Base-by-base conservation (phyloP, 2,329 filamentous ascomycete genomes). In the Penicillium polonicum region DNA sequence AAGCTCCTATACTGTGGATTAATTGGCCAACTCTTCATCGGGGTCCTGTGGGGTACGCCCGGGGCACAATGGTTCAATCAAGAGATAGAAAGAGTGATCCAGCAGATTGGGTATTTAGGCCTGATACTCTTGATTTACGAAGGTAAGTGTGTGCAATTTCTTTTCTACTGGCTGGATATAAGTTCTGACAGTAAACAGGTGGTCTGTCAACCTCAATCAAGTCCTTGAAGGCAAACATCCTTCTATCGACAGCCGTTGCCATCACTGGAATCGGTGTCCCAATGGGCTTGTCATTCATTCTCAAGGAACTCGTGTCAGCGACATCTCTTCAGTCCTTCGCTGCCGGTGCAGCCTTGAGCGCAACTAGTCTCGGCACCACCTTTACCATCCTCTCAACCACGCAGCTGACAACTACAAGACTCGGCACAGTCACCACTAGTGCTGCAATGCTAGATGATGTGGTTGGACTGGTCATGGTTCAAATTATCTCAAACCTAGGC, bases 91-190 rank as follows among this genome's bases (percentile, higher is more conserved):
- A 67, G 80, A 19, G 78, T 79, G 0, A 77, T 89, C 29, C 81
- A 87, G 23, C 82, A 88, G 58, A 70, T 92, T 1, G 89, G 89
- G 0, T 92, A 92, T 67, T 72, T 92, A 0, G 89, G 89, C 0
- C 70, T 92, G n/a, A 81, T 92, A 7, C 74, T 90, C 27, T 74
- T 92, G 1, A 88, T 92, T 0, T 91, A 85, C 68, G 86, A 91
- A 78, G 87, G 85, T 81, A 54, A 55, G 58, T 56, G 31, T 29
- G 10, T 13, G 6, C 3, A 33, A 33, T 33, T 25, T 29, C 39
- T 6, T 29, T 6, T 12, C 17, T 4, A 29, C 3, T 27, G 17
- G 23, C 3, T 17, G 19, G 25, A 42, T 27, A 44, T 21, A 21
- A 6, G 27, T 23, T 8, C 41, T 61, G 10, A 62, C n/a, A 25